Base-by-base conservation (phyloP, 1,139 yeast genomes). In the Taiozyma sp. region DNA sequence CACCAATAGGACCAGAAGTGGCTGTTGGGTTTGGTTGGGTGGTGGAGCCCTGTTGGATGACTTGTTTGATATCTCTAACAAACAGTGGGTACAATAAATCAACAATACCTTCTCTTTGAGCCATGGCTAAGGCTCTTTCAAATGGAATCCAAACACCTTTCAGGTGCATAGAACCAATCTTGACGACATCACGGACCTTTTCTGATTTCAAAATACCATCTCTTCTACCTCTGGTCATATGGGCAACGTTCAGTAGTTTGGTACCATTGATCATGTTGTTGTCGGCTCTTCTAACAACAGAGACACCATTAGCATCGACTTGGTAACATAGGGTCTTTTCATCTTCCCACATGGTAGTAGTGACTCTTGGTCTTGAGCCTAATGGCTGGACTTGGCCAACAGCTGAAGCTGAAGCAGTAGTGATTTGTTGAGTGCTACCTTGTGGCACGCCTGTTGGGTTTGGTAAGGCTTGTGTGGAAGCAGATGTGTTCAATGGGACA, bases 131-230 rank as follows among this genome's bases (percentile, higher is more conserved):
- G 1, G 97, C 98, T 50, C 97, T 77, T 60, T 92, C 97, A 68
- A 91, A 91, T 1, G 98, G 97, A 58, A 92, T 91, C 98, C 98
- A 92, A 46, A 92, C 98, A 49, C 99, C 99, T 71, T 92, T 92
- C 63, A 92, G 76, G 68, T 92, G 96, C 97, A 92, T 92, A 22
- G 96, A 88, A 12, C 99, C 99, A 59, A 92, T 89, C 70, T 92
- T 92, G 52, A 92, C 97, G 47, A 93, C 98, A 67, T 90, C 95
- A 47, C 98, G 77, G 42, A 83, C 81, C 66, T 90, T 88, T 68
- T 92, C 97, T 55, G 88, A 83, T 72, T 92, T 92, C 56, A 92
- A 74, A 56, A 93, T 87, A 13, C 98, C 97, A 70, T 92, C 99
- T 58, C 99, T 79, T 57, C 96, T 84, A 14, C 99, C 99, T 57